Base-by-base conservation (phyloP, 495 filamentous ascomycete genomes). In the Penicillium goetzii region DNA sequence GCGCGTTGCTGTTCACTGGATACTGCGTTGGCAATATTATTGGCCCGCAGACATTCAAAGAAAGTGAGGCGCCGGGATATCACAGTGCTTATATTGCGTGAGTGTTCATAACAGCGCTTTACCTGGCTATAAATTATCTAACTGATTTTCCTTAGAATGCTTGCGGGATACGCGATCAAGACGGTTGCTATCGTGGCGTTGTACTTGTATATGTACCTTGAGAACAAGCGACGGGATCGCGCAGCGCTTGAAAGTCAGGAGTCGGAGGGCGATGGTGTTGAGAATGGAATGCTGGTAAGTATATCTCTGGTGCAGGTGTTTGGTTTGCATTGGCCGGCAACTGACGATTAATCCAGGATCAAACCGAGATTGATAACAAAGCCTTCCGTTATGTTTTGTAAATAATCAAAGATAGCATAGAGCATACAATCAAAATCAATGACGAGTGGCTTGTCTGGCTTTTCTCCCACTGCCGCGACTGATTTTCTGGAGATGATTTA, bases 341-440 rank as follows among this genome's bases (percentile, higher is more conserved):
- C n/a, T 33, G n/a, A 30, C 40, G 0, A 50, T 58, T 12, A 38
- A 26, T 25, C 10, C 70, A 82, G 72, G 83, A 85, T 60, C 73
- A 81, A 73, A 85, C 83, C 0, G 83, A 86, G 67, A 68, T 86
- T 17, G 83, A 85, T 26, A 86, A 86, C 50, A 81, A 79, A 64
- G 80, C 73, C 1, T 86, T 86, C 64, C 69, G 83, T 68, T 85
- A 85, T 61, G 79, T 80, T 5, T 58, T 85, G 51, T 84, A 70
- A 45, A 50, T 19, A 4, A 15, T 23, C 6, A 26, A 15, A 43
- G 19, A 5, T 43, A 34, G 10, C n/a, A 33, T 19, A 23, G 2
- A 21, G 19, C 15, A 19, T 19, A 1, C 8, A 51, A 28, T 9
- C 10, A 6, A 21, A 26, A 51, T 5, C 21, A 36, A 10, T 11